A percentile compares a stretch with the other conserved stretches of the same genome.
phyloP scores from a whole-genome alignment of 495 filamentous ascomycete species.

The Bryoglossum gracile region DNA sequence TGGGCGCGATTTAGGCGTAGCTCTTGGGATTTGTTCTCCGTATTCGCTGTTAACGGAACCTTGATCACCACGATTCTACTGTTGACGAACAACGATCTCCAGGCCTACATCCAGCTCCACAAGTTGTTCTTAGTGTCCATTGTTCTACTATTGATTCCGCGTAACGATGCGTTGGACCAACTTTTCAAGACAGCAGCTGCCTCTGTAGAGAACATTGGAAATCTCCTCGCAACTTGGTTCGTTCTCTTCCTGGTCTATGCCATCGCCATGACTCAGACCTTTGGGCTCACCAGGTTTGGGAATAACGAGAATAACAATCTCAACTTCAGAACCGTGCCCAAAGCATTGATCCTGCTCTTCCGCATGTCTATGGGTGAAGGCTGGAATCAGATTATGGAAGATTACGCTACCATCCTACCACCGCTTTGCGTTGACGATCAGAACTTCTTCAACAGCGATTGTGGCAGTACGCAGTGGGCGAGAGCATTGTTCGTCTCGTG shows the following conservation, averaged over 20 bases:
- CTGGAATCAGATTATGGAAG: constrained; percentile 97
- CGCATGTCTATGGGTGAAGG: constrained; percentile 87
- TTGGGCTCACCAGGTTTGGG: constrained; percentile 89
- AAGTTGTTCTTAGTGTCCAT: constrained; percentile 92
- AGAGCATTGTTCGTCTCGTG: constrained; percentile 84
- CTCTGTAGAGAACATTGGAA: constrained; percentile 81
- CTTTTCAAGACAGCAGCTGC: constrained; percentile 99
- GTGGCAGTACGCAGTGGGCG: constrained; percentile 83
- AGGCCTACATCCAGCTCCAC: constrained; percentile 69
- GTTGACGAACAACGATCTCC: constrained; percentile 43
- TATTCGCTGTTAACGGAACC: constrained; percentile 78
- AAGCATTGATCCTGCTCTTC: constrained; percentile 89
- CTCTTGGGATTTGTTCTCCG: constrained; percentile 90
- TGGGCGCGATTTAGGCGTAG: constrained; percentile 91
- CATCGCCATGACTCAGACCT: constrained; percentile 93
- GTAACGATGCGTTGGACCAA: constrained; percentile 96
- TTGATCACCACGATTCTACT: constrained; percentile 69
- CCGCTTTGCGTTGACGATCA: constrained; percentile 65
- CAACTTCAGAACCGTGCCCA: constrained; percentile 90
- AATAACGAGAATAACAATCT: constrained; percentile 65
- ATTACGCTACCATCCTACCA: constrained; percentile 70
- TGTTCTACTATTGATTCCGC: constrained; percentile 84
- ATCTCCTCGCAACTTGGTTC: constrained; percentile 93
- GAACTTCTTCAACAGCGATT: constrained; percentile 80
- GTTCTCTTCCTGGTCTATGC: constrained; percentile 94